Evolutionary conservation across 192 early-diverging fungal species (phyloP).

Genomic region (Tieghemiomyces parasiticus): DNA sequence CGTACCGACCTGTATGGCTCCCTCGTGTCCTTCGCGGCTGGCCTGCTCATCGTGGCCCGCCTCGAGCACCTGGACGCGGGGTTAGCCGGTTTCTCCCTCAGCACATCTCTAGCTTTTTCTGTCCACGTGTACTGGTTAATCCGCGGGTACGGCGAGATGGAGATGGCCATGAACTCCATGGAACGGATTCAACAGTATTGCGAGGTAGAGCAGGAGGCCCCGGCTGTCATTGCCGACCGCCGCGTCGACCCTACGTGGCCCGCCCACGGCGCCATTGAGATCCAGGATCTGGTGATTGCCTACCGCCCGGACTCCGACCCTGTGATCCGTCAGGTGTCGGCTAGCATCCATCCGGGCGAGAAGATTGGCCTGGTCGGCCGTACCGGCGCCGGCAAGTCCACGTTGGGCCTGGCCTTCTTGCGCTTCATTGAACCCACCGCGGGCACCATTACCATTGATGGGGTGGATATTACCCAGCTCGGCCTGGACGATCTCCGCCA

Average conservation of each 20-base stretch:
- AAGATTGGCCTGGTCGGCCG: conserved; percentile 90
- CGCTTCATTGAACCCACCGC: conserved; percentile 56
- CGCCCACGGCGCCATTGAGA: conserved; percentile 42
- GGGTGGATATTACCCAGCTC: conserved; percentile 52
- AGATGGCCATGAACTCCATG: conserved; percentile 76
- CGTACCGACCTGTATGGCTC: conserved; percentile 69
- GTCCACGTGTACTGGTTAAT: conserved; percentile 68
- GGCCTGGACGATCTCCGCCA: conserved; percentile 67
- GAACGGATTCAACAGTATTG: conserved; percentile 82
- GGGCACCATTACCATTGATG: conserved; percentile 58
- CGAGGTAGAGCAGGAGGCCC: conserved; percentile 63
- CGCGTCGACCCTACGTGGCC: conserved; percentile 52
- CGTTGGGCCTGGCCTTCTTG: conserved; percentile 55
- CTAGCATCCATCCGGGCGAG: conserved; percentile 47
- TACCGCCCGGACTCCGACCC: conserved; percentile 62
- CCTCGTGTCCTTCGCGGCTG: conserved; percentile 57
- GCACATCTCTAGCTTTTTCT: conserved; percentile 77
- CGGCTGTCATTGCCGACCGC: conserved; percentile 32
- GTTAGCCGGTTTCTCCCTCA: conserved; percentile 72
- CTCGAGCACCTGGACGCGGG: conserved; percentile 60
- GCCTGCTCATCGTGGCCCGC: conserved; percentile 40
- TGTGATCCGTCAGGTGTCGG: conserved; percentile 63
- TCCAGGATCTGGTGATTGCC: conserved; percentile 49
- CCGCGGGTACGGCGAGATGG: conserved; percentile 64
- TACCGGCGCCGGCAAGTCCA: conserved; percentile 75